Evolutionary conservation across 2,329 filamentous ascomycete species (phyloP).

Genomic region (Trichoderma citrinoviride): DNA sequence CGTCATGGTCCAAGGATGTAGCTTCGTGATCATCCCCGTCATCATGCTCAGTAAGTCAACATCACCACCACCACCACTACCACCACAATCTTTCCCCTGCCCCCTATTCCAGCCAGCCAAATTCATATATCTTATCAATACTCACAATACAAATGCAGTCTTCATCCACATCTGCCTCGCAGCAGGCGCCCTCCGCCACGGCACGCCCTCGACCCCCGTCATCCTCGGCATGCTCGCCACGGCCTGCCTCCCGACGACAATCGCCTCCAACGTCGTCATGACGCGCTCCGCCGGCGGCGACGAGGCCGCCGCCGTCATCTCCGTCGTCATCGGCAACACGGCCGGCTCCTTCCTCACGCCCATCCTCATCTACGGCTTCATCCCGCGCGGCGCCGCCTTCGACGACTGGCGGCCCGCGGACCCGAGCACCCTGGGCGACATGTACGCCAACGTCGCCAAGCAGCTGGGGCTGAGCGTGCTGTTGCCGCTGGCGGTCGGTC

Average conservation of each 20-base stretch:
- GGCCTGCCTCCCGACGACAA: conserved; percentile 69
- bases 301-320: conserved; percentile 62
- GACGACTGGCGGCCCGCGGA: conserved; percentile 54
- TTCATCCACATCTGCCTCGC: conserved; percentile 48
- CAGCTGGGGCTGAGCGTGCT: conserved; percentile 67
- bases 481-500: conserved; percentile 61
- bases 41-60: conserved; percentile 52
- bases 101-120: neutral
- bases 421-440: conserved; percentile 52
- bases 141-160: conserved; percentile 30
- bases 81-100: too few species aligned
- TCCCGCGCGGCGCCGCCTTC: conserved; percentile 53
- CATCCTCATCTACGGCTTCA: conserved; percentile 60
- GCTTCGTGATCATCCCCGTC: conserved; percentile 64
- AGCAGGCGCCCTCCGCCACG: conserved; percentile 47
- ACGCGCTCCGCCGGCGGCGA: conserved; percentile 67
- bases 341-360: conserved; percentile 67
- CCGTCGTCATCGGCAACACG: conserved; percentile 69
- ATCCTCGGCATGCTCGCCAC: conserved; percentile 66
- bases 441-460: conserved; percentile 66
- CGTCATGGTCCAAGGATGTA: conserved; percentile 63
- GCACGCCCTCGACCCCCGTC: conserved; percentile 61
- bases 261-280: conserved; percentile 73
- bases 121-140: neutral
- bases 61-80: neutral